Evolutionary conservation across 2,329 filamentous ascomycete genomes (phyloP), one percentile per base, ranked within the genome.

Genomic region (Dactylonectria estremocensis): DNA sequence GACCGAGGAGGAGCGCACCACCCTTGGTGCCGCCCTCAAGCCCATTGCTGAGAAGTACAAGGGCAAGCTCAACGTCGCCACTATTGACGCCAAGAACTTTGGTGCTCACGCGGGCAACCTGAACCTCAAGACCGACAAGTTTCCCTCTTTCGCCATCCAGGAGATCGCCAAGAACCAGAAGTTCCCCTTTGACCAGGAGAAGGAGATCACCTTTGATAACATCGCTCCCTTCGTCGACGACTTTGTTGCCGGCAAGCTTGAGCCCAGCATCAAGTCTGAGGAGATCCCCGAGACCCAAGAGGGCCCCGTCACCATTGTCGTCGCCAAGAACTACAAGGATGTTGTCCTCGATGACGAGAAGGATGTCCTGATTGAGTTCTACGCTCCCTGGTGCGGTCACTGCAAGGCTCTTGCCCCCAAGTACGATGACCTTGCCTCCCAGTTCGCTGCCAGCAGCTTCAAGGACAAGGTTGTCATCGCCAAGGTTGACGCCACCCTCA

Each of bases 321-420:
- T 99, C 66, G 96, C 95, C 81, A 93, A 97, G 86, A 95, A 89
- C 86, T 99, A 98, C 89, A 88, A 97, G 72, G 89, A 97, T 8
- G 85, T 98, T 74, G 95, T 99, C 78, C 89, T 98, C 63, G 92
- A 99, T 80, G 92, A 97, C 83, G 88, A 92, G 80, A 98, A 98
- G 92, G 96, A 99, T 83, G 96, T 99, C 67, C 90, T 99, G 74
- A 85, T 99, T 72, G 96, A 99, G 88, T 98, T 97, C 87, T 99
- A 99, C 86, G 96, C 96, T 67, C 96, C 96, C 72, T 99, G 96
- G 96, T 99, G 96, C 82, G 96, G 96, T 77, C 96, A 99, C 90
- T 99, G 96, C 94, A 98, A 98, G 90, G 95, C 91, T 83, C 92
- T 99, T 70, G 95, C 96, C 64, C 96, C 96, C 78, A 92, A 97